Base-by-base conservation (phyloP, 495 filamentous ascomycete genomes). In the Tetracladium setigerum region DNA sequence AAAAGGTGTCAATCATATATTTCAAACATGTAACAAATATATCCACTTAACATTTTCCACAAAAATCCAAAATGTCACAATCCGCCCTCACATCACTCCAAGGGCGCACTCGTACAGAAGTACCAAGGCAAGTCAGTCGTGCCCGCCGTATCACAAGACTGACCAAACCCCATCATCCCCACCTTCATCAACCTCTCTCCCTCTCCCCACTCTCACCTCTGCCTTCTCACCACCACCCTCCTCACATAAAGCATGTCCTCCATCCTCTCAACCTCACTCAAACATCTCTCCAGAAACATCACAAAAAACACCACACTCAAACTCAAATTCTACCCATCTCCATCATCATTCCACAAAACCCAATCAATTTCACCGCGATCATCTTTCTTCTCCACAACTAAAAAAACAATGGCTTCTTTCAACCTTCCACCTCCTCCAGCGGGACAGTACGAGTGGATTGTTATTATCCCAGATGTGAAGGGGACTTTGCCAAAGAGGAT, bases 401-500 rank as follows among this genome's bases (percentile, higher is more conserved):
- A 18, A 12, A 47, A 55, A 40, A 64, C 59, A 50, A 76, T 76
- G 72, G 62, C 72, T 12, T 56, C 67, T n/a, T 32, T 43, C 5
- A 15, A 57, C 7, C 22, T 27, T 3, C 22, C 22, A 27, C 22
- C 22, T 27, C 22, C 22, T 3, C 22, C 22, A 27, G 52, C 67
- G 19, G 65, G 65, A 40, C 82, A 83, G 65, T 69, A 74, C 46
- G 89, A 97, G 65, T 97, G 84, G 81, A 74, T 97, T 9, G 83
- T 89, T 55, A 81, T 95, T 44, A 53, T 91, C 13, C 90, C 89
- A 13, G 91, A 97, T 65, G 74, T 81, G 52, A 72, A 72, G 0
- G 83, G 77, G 4, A 73, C 66, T n/a, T 62, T 83, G 55, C 67
- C 72, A 41, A 84, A 84, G 69, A 65, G 90, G 30, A 61, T 94